Evolutionary conservation across 2,329 filamentous ascomycete genomes (phyloP), one percentile per base, ranked within the genome.

Genomic region (Stagonosporopsis tanaceti): DNA sequence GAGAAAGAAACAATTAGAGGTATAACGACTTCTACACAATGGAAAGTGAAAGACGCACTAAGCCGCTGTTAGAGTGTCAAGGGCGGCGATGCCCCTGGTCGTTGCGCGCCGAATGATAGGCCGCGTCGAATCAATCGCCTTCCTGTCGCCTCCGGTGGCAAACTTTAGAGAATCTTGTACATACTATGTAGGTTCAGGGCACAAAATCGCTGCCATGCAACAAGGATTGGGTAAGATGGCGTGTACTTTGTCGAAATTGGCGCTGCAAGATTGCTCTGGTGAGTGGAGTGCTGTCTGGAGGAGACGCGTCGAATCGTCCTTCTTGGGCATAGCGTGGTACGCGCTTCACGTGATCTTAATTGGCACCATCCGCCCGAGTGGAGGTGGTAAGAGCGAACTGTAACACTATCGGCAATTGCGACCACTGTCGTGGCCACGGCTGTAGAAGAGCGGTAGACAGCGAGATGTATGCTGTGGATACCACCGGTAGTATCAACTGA

Each of bases 121-220:
- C 52, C 51, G 64, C 61, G 69, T 65, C 63, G 59, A 70, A 62
- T 62, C 57, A 46, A 63, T 63, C 64, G 68, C 66, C 64, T 60
- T 52, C 35, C 69, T 60, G 62, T 34, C 68, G 65, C 61, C 59
- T 54, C 57, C 55, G 53, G 70, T 72, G 70, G 70, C 68, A 57
- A 71, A 70, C 58, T 48, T 42, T 41, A 45, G 41, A 48, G 39
- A 57, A 53, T 20, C 20, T 20, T 3, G 20, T 20, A 20, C 20
- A 20, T 20, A 20, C 39, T 54, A 46, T 53, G 50, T 46, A 50
- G 46, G 50, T 42, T 32, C 7, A 20, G 7, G 35, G 39, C n/a
- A 41, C 54, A 28, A 41, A 53, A 35, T 45, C 30, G 39, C 48
- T 59, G 28, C 20, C 28, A 28, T 47, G 56, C 35, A 40, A 50